These are phyloP conservation scores for Fusarium nanum DNA, from an alignment of 2,329 filamentous ascomycete species.

Conservation along the genomic window DNA sequence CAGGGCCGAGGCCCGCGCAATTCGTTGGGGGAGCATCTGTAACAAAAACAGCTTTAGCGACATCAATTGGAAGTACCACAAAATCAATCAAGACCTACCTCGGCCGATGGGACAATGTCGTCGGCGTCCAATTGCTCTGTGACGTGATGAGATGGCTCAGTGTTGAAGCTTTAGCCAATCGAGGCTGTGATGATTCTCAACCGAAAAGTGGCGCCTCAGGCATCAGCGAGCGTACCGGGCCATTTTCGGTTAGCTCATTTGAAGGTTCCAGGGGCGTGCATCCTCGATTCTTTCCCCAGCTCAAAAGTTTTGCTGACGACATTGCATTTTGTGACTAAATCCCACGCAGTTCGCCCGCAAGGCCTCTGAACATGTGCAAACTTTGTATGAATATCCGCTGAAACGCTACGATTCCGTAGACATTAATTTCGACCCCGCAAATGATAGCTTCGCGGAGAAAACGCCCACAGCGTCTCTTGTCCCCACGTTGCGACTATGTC, in stretches of 20 bases:
- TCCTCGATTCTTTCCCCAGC: conserved; percentile 49
- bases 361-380: conserved; percentile 67
- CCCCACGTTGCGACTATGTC: conserved; percentile 65
- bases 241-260: conserved; percentile 46
- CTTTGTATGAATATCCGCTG: conserved; percentile 58
- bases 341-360: conserved; percentile 59
- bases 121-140: conserved; percentile 54
- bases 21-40: conserved; percentile 72
- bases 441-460: conserved; percentile 69
- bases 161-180: conserved; percentile 48
- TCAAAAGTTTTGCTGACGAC: conserved; percentile 65
- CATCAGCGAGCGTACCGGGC: conserved; percentile 40
- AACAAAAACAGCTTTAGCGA: conserved; percentile 19
- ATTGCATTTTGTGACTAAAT: conserved; percentile 57
- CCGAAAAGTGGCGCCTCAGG: conserved; percentile 50
- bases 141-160: conserved; percentile 47
- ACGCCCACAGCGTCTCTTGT: conserved; percentile 59
- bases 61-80: conserved; percentile 17
- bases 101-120: conserved; percentile 48
- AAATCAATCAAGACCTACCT: conserved; percentile 41
- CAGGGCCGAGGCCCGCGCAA: conserved; percentile 62
- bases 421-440: conserved; percentile 65
- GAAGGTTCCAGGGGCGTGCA: conserved; percentile 40
- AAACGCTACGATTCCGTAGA: conserved; percentile 64
- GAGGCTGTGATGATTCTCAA: conserved; percentile 51